phyloP scores from a whole-genome alignment of 176 grass and related monocot species.

The Urochloa ruziziensis region DNA sequence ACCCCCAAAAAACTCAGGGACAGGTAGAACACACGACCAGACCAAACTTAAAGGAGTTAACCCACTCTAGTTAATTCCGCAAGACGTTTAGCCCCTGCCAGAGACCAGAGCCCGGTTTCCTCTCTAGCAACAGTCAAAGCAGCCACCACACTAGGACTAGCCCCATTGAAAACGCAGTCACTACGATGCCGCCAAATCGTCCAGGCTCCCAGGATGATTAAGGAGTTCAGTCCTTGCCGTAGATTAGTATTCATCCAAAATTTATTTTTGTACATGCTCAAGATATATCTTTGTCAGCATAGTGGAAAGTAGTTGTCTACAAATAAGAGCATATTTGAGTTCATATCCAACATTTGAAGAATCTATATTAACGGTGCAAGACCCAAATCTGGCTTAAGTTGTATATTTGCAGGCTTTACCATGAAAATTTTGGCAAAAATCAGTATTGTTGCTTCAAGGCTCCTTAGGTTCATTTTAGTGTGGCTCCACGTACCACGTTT shows the following conservation, averaged over 20 bases:
- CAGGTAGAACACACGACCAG: no score
- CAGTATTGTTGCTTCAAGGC: neutral
- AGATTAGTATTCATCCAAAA: neutral
- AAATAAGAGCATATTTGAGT: neutral
- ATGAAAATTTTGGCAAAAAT: neutral
- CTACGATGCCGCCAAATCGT: no score
- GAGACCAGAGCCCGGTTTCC: no score
- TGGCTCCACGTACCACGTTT: neutral
- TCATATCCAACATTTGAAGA: neutral
- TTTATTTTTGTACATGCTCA: neutral
- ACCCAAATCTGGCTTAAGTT: neutral
- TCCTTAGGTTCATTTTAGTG: neutral
- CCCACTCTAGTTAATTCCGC: no score
- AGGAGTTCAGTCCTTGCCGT: no score
- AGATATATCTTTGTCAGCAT: neutral
- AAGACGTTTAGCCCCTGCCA: no score
- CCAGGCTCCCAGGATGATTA: no score
- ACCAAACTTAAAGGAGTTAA: no score
- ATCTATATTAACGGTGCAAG: neutral
- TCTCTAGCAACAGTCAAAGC: no score
- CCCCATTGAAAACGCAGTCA: no score
- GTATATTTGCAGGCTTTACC: neutral
- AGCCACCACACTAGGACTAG: no score
- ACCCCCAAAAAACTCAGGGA: no score
- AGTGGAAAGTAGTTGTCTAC: neutral